Percentiles rank a stretch among this genome's conserved stretches.
phyloP scores from a whole-genome alignment of 2,329 filamentous ascomycete genomes.

The Penicillium sp. region DNA sequence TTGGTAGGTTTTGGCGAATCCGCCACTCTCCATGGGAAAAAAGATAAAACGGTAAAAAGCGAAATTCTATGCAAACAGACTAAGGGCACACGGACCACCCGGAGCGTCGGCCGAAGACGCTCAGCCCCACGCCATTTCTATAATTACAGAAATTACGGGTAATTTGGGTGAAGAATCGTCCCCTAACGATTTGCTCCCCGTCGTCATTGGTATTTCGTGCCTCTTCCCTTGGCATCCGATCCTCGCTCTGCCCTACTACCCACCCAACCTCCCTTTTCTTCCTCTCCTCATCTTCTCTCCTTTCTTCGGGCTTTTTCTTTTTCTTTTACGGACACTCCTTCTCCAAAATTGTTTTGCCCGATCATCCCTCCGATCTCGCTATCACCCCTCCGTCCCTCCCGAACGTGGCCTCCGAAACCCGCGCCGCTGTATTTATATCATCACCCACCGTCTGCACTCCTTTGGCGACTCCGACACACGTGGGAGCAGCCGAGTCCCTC shows the following conservation, averaged over 20 bases:
- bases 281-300: conserved; percentile 6
- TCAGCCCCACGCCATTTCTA: not conserved
- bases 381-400: not conserved
- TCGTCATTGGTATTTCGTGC: conserved; percentile 1
- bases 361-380: conserved; percentile 5
- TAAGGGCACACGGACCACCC: not conserved
- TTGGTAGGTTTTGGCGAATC: not conserved
- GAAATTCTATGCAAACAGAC: not conserved
- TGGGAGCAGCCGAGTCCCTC: conserved; percentile 19
- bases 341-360: conserved; percentile 11
- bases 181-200: not conserved
- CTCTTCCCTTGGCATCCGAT: conserved; percentile 18
- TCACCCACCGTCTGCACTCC: conserved; percentile 11
- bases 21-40: not conserved
- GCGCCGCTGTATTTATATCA: conserved; percentile 18
- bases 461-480: conserved; percentile 18
- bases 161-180: not conserved
- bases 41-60: not conserved
- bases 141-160: not conserved
- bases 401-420: conserved; percentile 6
- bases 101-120: conserved; percentile 4
- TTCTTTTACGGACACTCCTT: conserved; percentile 12
- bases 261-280: conserved; percentile 16
- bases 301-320: conserved; percentile 6
- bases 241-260: conserved; percentile 22